Evolutionary conservation across 2,329 filamentous ascomycete genomes (phyloP), one percentile per base, ranked within the genome.

Genomic region (Colletotrichum lindemuthianum): DNA sequence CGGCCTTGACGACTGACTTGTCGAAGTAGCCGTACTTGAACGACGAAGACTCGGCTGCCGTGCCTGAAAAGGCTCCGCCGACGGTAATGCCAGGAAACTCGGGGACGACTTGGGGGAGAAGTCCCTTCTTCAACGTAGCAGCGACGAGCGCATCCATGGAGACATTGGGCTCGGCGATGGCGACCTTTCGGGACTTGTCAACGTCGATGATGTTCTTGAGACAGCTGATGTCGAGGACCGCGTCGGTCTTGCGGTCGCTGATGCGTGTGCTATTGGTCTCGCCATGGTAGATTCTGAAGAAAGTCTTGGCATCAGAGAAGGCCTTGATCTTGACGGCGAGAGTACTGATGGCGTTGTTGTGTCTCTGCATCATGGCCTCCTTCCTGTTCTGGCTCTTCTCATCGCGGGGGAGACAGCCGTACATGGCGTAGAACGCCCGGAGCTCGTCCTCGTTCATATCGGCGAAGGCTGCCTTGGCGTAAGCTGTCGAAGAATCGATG

Each of bases 211-310:
- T 84, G 73, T 86, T 82, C 68, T 81, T 83, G 7, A 94, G 82
- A 3, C 73, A 71, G 74, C 88, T 90, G 39, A 89, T 92, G 72
- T 92, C 89, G 54, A 93, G 81, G 6, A 87, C 84, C 69, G 85
- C 85, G 71, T 82, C 80, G 5, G 75, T 72, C 36, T 49, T 34
- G n/a, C 60, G 60, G n/a, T 78, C 76, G 6, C 82, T 82, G 36
- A 82, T 81, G 4, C 91, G 88, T 41, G 91, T 93, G 75, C 87
- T 91, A 77, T 92, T 92, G 37, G 91, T 92, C 0, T 89, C 87
- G 66, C 91, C 91, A 76, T 93, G 91, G 69, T 88, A 91, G 71
- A 93, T 88, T 11, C 90, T 84, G 75, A 92, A 93, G 2, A 88
- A 84, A 70, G 78, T 74, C 55, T 78, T 74, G 3, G 69, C 72